Base-by-base conservation (phyloP, 805 yeast genomes). In the Metschnikowia chrysomelidarum region DNA sequence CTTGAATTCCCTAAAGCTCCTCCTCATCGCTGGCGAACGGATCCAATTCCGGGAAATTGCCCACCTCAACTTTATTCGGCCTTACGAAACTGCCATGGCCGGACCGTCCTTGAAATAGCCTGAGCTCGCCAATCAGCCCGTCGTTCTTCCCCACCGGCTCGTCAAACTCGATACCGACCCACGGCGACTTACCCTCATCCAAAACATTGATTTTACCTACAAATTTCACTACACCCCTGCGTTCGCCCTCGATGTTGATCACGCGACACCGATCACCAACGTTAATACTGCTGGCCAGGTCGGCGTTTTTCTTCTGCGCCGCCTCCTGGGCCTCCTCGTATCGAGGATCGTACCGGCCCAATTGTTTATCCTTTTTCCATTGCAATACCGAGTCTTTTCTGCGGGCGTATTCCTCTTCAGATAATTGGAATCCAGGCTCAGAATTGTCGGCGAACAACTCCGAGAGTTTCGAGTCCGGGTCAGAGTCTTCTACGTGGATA, bases 151-250 rank as follows among this genome's bases (percentile, higher is more conserved):
- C 98, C 6, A 75, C 73, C 0, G 97, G 91, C 47, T 84, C 87
- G 48, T 85, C 93, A 36, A 88, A 79, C 48, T 81, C 85, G 3
- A 91, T 74, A 0, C 97, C 98, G 19, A 85, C 73, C 96, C 97
- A 91, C 1, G 60, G 46, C 13, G 49, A 47, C 22, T 65, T 73
- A 2, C 67, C 71, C 10, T 55, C 54, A 30, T 77, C 80, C 31
- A 88, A 73, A 24, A 72, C 78, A 0, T 76, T 67, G 1, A 91
- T 76, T 24, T 59, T 60, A 2, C 98, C 98, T 10, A 88, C 62
- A 50, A 62, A 91, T 38, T 69, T 64, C 19, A 91, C 71, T n/a
- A 68, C 61, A 3, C 97, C 98, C 24, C 83, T 54, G 46, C 95
- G 68, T 46, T 71, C 75, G 15, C 72, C 71, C 30, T 58, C 63